Evolutionary conservation across 2,329 filamentous ascomycete species (phyloP), one percentile per base, ranked within the genome.

Genomic region (Thyridium curvatum): DNA sequence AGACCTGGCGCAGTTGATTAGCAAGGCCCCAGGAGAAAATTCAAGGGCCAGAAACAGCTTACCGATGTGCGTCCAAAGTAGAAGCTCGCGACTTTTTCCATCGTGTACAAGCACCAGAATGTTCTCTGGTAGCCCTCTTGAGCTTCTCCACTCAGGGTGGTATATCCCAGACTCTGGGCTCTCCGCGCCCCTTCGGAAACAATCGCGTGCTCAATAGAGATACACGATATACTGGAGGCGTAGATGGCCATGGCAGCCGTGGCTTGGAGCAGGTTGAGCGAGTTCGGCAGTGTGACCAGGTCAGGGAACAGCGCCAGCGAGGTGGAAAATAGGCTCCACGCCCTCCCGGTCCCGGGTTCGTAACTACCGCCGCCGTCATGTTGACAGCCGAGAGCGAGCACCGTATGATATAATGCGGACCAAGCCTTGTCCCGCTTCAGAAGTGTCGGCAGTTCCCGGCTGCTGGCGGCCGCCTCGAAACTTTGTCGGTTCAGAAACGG

Each of bases 281-380:
- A 59, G 35, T 60, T 54, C 1, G 55, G 53, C 1, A 58, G 40
- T 8, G 45, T 47, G 13, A 58, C 38, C 1, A 60, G 46, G 4
- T 65, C 62, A 1, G 60, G 50, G 12, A 66, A 55, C 7, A 59
- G 34, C 5, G 53, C 52, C 4, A 68, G 51, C 4, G 63, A 53
- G 3, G 58, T 49, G 15, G 60, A 53, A 34, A 65, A 66, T 4
- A 65, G 48, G 8, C 54, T 55, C 65, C 65, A 68, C 0, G 61
- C 51, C 29, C 52, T 53, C 5, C 63, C 62, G 17, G 55, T 58
- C 3, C 59, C 59, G 0, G 61, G 60, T 36, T 65, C 57, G 34
- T 65, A 68, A 8, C 53, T 56, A 1, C 58, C 61, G 6, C 57
- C 55, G 17, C 52, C 52, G 12, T 51, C 46, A 18, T 61, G 57